Evolutionary conservation across 176 grass and related monocot species (phyloP).

Genomic region (Carex cristatella): DNA sequence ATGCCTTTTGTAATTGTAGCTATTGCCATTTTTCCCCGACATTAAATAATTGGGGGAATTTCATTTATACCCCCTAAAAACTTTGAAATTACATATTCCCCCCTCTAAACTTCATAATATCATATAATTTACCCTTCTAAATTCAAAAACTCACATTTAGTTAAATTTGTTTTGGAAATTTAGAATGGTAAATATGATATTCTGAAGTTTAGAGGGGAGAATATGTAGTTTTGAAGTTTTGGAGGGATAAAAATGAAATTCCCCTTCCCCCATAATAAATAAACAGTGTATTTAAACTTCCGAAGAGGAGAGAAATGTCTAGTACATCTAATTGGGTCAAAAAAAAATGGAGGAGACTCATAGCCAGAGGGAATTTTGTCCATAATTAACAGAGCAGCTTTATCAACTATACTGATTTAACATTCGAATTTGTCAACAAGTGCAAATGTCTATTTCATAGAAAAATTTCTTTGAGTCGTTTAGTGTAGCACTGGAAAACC

Average conservation of each 20-base stretch:
- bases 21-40: neutral
- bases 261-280: too few relatives aligned
- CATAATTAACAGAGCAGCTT: neutral
- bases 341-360: neutral
- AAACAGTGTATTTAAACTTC: neutral
- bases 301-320: neutral
- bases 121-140: too few relatives aligned
- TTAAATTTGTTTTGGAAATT: too few relatives aligned
- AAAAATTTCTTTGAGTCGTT: neutral
- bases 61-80: too few relatives aligned
- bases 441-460: neutral
- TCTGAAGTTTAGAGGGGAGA: too few relatives aligned
- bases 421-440: neutral
- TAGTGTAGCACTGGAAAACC: neutral
- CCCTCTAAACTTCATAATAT: too few relatives aligned
- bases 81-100: too few relatives aligned
- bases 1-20: neutral
- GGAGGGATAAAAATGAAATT: too few relatives aligned
- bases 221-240: too few relatives aligned
- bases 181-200: too few relatives aligned
- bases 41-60: neutral
- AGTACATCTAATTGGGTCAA: too few relatives aligned
- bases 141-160: too few relatives aligned
- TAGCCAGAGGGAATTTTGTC: neutral
- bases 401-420: neutral